Percentiles rank a stretch among this genome's conserved stretches.
These are phyloP conservation scores for Coemansia sp. DNA, from an alignment of 192 early-diverging fungal genomes.

Conservation along the genomic window DNA sequence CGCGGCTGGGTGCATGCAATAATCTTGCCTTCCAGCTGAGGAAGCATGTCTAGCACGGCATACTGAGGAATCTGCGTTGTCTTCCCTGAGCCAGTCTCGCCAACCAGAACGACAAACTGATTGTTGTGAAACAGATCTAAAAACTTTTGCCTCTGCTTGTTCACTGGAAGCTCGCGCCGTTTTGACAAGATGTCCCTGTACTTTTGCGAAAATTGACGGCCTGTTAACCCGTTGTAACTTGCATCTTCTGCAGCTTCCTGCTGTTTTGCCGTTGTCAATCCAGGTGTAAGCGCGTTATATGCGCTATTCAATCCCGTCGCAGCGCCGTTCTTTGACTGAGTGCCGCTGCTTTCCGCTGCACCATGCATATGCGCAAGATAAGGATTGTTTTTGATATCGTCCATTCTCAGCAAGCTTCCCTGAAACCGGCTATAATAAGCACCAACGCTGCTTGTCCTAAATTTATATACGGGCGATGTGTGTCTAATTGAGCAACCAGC, in stretches of 20 bases:
- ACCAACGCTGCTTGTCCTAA: no score
- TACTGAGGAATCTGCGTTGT: conserved; percentile 99
- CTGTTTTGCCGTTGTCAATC: conserved; percentile 69
- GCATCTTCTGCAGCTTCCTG: conserved; percentile 79
- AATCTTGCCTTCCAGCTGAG: conserved; percentile 83
- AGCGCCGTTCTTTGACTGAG: background rate
- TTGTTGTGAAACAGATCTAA: conserved; percentile 89
- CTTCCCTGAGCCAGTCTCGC: conserved; percentile 97
- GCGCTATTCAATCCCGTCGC: conserved; percentile 17
- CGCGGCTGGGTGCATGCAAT: conserved; percentile 99
- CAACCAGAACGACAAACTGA: conserved; percentile 93
- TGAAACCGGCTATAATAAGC: no score
- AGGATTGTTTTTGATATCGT: conserved; percentile 44
- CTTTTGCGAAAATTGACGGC: conserved; percentile 71
- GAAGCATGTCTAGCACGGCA: conserved; percentile 86
- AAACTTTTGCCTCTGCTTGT: conserved; percentile 90
- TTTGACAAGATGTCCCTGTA: conserved; percentile 86
- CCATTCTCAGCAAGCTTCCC: conserved; percentile 12
- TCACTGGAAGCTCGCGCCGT: conserved; percentile 89
- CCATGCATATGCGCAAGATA: conserved; percentile 54
- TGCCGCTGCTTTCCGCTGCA: conserved; percentile 4
- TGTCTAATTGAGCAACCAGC: no score
- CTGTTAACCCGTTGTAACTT: conserved; percentile 76
- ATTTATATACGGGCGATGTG: no score
- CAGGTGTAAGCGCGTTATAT: conserved; percentile 37